Evolutionary conservation across 2,329 filamentous ascomycete genomes (phyloP).

Genomic region (Lizonia empirigonia): DNA sequence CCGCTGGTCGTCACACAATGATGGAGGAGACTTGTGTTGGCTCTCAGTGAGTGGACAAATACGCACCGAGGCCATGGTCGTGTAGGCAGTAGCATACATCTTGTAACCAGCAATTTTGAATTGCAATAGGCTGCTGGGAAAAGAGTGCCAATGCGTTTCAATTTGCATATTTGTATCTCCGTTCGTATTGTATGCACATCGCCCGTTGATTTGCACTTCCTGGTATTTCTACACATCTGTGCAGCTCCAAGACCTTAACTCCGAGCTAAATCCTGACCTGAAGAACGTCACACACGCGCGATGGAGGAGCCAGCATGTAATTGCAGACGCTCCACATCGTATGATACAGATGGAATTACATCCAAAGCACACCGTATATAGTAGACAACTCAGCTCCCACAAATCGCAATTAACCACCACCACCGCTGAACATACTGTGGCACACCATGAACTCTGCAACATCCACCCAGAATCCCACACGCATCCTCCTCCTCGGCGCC

Average conservation of each 20-base stretch:
- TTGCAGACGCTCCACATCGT: too few relatives aligned
- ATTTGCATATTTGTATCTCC: not conserved
- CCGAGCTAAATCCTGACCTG: not conserved
- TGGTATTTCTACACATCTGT: not conserved
- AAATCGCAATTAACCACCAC: not conserved
- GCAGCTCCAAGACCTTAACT: not conserved
- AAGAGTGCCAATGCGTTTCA: not conserved
- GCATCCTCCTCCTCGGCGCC: slow-evolving; percentile 67
- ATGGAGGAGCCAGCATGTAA: not conserved
- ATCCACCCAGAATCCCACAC: slow-evolving; percentile 6
- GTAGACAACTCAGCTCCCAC: not conserved
- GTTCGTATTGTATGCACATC: not conserved
- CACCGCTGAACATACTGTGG: too few relatives aligned
- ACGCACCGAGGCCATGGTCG: too few relatives aligned
- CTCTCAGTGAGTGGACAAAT: too few relatives aligned
- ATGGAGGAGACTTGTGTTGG: too few relatives aligned
- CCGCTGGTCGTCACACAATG: too few relatives aligned
- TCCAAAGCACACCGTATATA: not conserved
- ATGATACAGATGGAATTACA: too few relatives aligned
- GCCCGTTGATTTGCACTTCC: not conserved
- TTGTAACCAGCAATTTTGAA: not conserved
- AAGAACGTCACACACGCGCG: not conserved
- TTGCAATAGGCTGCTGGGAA: not conserved
- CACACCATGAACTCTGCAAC: not conserved
- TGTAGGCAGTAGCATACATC: not conserved